Conservation (phyloP, 2,329 filamentous ascomycete species). For the Amauroascus niger region DNA sequence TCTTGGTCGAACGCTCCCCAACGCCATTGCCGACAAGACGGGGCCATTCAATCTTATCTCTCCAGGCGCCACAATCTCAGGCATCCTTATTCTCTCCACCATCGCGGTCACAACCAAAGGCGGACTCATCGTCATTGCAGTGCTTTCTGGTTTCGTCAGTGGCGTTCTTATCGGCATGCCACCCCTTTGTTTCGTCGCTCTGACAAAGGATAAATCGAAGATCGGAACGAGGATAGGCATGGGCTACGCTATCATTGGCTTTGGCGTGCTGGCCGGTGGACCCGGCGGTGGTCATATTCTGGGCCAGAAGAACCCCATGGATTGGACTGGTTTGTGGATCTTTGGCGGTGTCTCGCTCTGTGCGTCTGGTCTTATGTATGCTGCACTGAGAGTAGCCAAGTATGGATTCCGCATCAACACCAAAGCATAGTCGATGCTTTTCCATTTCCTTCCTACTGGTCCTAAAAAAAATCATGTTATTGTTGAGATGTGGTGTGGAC, state of each 20-base stretch:
- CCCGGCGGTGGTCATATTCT: neutral
- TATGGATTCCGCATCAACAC: neutral
- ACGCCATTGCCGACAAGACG: constrained; percentile 48
- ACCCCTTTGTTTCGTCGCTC: constrained; percentile 30
- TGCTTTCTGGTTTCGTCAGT: constrained; percentile 44
- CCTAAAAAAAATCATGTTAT: too few relatives aligned
- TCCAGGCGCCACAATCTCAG: constrained; percentile 36
- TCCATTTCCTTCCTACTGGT: too few relatives aligned
- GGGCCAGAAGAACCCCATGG: neutral
- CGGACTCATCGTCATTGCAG: constrained; percentile 33
- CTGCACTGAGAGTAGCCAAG: neutral
- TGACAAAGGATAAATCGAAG: constrained; percentile 38
- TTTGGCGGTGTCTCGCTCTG: neutral
- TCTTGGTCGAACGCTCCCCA: constrained; percentile 50
- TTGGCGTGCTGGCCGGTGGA: neutral
- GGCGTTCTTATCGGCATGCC: constrained; percentile 38
- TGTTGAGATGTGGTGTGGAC: neutral
- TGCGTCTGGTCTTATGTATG: neutral
- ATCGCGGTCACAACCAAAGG: constrained; percentile 31
- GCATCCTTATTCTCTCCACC: constrained; percentile 37
- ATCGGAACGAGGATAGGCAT: constrained; percentile 50
- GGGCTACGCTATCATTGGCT: constrained; percentile 7
- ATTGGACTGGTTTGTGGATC: neutral
- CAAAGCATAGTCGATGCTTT: neutral
- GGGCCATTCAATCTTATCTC: constrained; percentile 48